Evolutionary conservation across 176 grass and related monocot genomes (phyloP).

Genomic region (Raddia guianensis): DNA sequence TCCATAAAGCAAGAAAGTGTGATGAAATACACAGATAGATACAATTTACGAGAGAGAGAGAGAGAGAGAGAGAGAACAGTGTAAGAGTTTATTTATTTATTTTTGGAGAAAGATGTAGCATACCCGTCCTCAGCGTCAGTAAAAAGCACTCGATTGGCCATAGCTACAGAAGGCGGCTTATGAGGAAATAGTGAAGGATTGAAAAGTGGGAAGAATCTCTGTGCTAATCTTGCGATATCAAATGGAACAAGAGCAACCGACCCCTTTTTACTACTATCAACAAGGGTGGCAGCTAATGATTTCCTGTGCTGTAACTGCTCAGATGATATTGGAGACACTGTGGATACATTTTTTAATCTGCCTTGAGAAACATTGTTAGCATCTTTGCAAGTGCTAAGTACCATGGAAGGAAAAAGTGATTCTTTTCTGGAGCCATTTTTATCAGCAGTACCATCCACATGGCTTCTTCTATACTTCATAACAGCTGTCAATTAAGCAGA

Average conservation of each 20-base stretch:
- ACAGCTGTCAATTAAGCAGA: conserved; percentile 58
- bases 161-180: conserved; percentile 70
- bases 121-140: conserved; percentile 97
- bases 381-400: conserved; percentile 35
- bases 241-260: conserved; percentile 73
- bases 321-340: conserved; percentile 48
- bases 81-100: neutral
- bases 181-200: conserved; percentile 72
- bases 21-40: conserved; percentile 27
- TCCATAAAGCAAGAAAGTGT: conserved; percentile 26
- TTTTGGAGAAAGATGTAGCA: conserved; percentile 16
- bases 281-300: conserved; percentile 80
- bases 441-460: conserved; percentile 64
- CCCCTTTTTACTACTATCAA: conserved; percentile 74
- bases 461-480: conserved; percentile 69
- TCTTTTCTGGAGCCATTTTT: conserved; percentile 63
- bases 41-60: conserved; percentile 26
- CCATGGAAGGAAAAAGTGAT: conserved; percentile 69
- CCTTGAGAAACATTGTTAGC: conserved; percentile 40
- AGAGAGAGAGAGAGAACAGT: neutral
- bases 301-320: conserved; percentile 68
- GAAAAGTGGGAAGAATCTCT: conserved; percentile 68
- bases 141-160: conserved; percentile 77
- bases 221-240: conserved; percentile 74
- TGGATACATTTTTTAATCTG: conserved; percentile 37